Percentiles rank a stretch among this genome's conserved stretches.
Conservation (phyloP, 139 green algal genomes). For the Picochlorum sp. region DNA sequence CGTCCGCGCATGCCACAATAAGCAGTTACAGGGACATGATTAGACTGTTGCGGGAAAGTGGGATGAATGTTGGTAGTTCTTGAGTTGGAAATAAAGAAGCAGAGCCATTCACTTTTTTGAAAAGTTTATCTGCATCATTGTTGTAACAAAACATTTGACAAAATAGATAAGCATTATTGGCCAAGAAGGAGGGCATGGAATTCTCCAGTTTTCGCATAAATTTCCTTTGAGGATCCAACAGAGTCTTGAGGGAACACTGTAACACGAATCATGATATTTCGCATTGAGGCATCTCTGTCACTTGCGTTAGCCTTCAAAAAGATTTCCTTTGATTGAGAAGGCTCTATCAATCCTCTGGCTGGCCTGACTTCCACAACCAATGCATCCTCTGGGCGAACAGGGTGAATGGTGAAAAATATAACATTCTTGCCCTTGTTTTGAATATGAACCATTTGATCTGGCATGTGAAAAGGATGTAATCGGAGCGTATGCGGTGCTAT, state of each 20-base stretch:
- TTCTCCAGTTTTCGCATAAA: too few species aligned
- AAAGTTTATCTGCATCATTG: too few species aligned
- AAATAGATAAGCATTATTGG: too few species aligned
- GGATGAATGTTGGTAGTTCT: slow-evolving; percentile 4
- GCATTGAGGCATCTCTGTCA: not conserved
- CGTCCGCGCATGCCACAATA: slow-evolving; percentile 2
- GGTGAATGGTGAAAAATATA: slow-evolving; percentile 10
- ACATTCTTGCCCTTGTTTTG: slow-evolving; percentile 13
- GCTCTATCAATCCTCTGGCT: not conserved
- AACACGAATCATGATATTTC: too few species aligned
- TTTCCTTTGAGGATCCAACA: too few species aligned
- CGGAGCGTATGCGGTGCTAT: slow-evolving; percentile 10
- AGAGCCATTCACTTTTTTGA: too few species aligned
- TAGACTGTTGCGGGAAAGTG: slow-evolving; percentile 17
- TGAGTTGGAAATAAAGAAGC: too few species aligned
- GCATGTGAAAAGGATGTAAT: slow-evolving; percentile 14
- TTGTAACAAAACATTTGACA: too few species aligned
- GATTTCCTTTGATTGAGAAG: not conserved
- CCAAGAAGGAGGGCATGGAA: too few species aligned
- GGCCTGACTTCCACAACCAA: not conserved
- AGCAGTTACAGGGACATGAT: slow-evolving; percentile 30
- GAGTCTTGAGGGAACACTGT: too few species aligned
- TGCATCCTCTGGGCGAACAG: not conserved
- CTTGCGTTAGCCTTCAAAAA: slow-evolving; percentile 1
- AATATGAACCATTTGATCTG: slow-evolving; percentile 16